Evolutionary conservation across 805 yeast genomes (phyloP), one percentile per base, ranked within the genome.

Genomic region (Yarrowia porcina): DNA sequence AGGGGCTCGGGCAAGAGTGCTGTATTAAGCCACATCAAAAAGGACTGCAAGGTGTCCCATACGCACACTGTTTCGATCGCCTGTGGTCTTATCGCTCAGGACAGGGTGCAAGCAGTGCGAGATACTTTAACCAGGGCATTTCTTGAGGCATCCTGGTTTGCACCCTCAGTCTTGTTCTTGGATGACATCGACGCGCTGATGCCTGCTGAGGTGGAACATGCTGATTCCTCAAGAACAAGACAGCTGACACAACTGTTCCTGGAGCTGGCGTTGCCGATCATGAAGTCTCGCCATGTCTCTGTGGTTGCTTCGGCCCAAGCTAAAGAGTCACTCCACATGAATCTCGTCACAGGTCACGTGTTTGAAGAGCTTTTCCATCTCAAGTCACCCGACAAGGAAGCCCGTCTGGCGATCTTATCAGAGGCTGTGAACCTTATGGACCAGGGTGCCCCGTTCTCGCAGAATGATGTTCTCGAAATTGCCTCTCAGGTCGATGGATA

Each of bases 1-100:
- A 77, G 89, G 0, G 97, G 97, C 0, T 82, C 90, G 65, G 98
- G 98, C 0, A 93, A 93, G 71, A 77, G 94, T 0, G 73, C 83
- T 1, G 65, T 87, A 2, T 69, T 85, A 15, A 72, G 77, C 3
- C 75, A 79, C 25, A 70, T 88, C 0, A 52, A 52, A 15, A 33
- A 35, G 44, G 32, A n/a, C 2, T 36, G 59, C 18, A 52, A 52
- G 17, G 68, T 78, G 0, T 64, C 74, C 0, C 67, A 68, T 10
- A 69, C 88, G 7, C 64, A 69, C 9, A 59, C 71, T 1, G 71
- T 85, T 30, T 79, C 80, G 67, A 69, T 78, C 64, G 73, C 88
- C 11, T 83, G 94, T 73, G 83, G 84, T 59, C 68, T 77, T 17
- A 72, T 81, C 30, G 77, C 86, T 67, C 78, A 81, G 66, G 82